Percentiles rank a stretch among this genome's conserved stretches.
Evolutionary conservation across 441 rosid genomes (phyloP).

Genomic region (Pelargonium myrrhifolium): DNA sequence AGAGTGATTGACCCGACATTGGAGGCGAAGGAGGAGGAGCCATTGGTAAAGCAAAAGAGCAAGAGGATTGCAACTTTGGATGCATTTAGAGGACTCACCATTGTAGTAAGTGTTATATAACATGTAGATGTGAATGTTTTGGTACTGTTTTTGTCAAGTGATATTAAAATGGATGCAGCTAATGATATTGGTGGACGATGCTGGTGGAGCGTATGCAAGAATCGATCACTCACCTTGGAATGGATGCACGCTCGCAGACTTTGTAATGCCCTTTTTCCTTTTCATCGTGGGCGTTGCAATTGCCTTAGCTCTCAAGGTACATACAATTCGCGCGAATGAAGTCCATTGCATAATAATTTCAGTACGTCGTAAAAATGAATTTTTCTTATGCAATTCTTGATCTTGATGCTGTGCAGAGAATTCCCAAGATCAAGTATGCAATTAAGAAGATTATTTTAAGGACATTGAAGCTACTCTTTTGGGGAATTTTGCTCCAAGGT

Average conservation of each 20-base stretch:
- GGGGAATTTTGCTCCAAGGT: slow-evolving; percentile 73
- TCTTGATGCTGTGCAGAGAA: slow-evolving; percentile 30
- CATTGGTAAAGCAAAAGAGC: slow-evolving; percentile 31
- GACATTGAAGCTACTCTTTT: slow-evolving; percentile 64
- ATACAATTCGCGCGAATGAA: too few relatives aligned
- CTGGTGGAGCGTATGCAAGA: slow-evolving; percentile 40
- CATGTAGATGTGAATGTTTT: neutral
- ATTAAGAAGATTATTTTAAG: slow-evolving; percentile 44
- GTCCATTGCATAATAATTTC: neutral
- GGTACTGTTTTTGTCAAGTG: neutral
- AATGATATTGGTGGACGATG: slow-evolving; percentile 63
- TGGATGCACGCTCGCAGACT: slow-evolving; percentile 60
- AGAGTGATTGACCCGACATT: slow-evolving; percentile 5
- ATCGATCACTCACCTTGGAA: slow-evolving; percentile 72
- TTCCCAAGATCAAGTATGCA: slow-evolving; percentile 35
- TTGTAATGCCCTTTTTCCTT: slow-evolving; percentile 68
- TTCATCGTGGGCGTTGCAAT: slow-evolving; percentile 67
- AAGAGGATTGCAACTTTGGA: slow-evolving; percentile 62
- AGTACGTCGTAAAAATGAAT: neutral
- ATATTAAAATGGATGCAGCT: slow-evolving; percentile 22
- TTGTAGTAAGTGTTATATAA: slow-evolving; percentile 33
- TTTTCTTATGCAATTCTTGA: neutral
- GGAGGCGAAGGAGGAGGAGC: slow-evolving; percentile 25
- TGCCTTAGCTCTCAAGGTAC: slow-evolving; percentile 64
- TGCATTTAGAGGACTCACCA: slow-evolving; percentile 64